Base-by-base conservation (phyloP, 306 rosid species). In the Glycine tomentella region DNA sequence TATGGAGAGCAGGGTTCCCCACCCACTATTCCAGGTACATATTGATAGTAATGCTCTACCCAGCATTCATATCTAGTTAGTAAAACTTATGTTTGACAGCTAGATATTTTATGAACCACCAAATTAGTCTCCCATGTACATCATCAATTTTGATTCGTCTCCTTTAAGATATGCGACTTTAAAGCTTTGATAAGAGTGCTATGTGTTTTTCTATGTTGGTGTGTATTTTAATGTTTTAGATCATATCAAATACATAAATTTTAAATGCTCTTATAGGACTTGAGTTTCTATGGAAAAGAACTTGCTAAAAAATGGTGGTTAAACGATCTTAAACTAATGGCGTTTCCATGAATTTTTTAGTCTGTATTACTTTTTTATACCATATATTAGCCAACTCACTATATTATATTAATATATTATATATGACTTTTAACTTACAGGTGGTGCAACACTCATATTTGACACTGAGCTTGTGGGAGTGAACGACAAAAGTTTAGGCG, bases 391-490 rank as follows among this genome's bases (percentile, higher is more conserved):
- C 7, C 49, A 20, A 51, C 72, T 13, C 72, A 42, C 56, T 8
- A 63, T 51, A 53, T 55, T 33, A 9, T 42, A 12, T 38, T 31
- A 31, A 69, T 66, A n/a, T 69, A 52, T 11, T 17, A 59, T 68
- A 38, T 5, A 48, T 80, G 73, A n/a, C 58, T 67, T 80, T 69
- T 51, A 51, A 83, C 69, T 42, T 75, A 36, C 92, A 95, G 99
- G 99, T 78, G 99, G 98, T 44, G 99, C 97, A 25, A 93, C 99
- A 5, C 91, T 95, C 9, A 80, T 95, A 65, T 95, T 95, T 59
- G 98, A 95, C 81, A 95, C 99, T 0, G 98, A 95, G 92, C 97
- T 95, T 33, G 97, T 95, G 44, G 97, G 91, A 70, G 91, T 95
- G 82, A 86, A 93, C 71, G 99, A 51, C 3, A 76, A 79, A 76